A percentile compares a stretch with the other conserved stretches of the same genome.
phyloP scores from a whole-genome alignment of 2,329 filamentous ascomycete species.

The Penicillium sp. region DNA sequence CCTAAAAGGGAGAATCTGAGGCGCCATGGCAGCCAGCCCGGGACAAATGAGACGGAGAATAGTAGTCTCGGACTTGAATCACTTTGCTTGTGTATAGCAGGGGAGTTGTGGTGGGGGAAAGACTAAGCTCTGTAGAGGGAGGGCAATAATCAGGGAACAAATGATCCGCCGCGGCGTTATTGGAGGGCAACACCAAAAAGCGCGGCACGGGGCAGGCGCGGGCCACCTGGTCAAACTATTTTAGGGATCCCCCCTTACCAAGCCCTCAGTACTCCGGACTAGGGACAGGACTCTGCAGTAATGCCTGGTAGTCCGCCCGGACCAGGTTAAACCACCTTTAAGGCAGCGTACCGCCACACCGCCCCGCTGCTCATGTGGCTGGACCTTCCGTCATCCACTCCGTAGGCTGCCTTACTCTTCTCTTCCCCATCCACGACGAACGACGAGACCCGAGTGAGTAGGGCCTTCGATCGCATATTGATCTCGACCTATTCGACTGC shows the following conservation, averaged over 20 bases:
- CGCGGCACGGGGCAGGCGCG: slow-evolving; percentile 11
- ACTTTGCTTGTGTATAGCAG: background rate
- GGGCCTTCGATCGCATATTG: slow-evolving; percentile 3
- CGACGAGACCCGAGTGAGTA: slow-evolving; percentile 2
- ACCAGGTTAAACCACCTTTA: background rate
- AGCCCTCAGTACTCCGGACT: background rate
- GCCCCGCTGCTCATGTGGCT: slow-evolving; percentile 38
- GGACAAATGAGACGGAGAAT: slow-evolving; percentile 7
- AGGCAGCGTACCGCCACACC: slow-evolving; percentile 28
- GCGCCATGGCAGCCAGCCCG: slow-evolving; percentile 45
- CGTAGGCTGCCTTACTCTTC: slow-evolving; percentile 28
- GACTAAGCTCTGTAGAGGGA: slow-evolving; percentile 2
- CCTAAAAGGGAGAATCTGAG: slow-evolving; percentile 70
- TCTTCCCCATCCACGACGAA: slow-evolving; percentile 20
- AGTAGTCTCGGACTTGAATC: background rate
- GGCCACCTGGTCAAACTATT: slow-evolving; percentile 8
- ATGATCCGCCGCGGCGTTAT: slow-evolving; percentile 24
- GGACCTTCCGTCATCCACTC: slow-evolving; percentile 42
- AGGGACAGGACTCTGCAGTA: too few relatives aligned
- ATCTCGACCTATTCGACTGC: background rate
- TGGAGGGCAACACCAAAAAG: background rate
- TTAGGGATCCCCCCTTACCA: slow-evolving; percentile 1
- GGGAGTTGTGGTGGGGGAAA: slow-evolving; percentile 7
- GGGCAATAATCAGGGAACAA: slow-evolving; percentile 21
- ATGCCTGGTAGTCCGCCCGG: background rate